A percentile compares a stretch with the other conserved stretches of the same genome.
These are phyloP conservation scores for California macrophylla DNA, from an alignment of 441 rosid genomes.

Conservation along the genomic window DNA sequence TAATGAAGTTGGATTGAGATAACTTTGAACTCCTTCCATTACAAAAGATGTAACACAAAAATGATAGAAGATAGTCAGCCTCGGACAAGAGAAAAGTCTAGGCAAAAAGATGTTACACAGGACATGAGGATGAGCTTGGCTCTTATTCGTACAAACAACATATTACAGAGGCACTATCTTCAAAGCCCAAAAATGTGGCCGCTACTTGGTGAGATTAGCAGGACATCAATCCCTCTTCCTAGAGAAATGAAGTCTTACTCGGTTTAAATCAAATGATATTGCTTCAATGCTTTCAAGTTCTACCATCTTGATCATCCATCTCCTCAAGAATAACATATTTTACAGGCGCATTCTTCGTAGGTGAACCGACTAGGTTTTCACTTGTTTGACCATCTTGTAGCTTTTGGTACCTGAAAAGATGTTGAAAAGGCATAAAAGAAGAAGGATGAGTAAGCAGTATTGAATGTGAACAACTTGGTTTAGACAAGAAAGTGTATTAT, in stretches of 20 bases:
- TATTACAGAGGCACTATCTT: not conserved
- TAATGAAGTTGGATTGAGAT: not conserved
- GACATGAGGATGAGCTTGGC: not conserved
- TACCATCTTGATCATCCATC: slow-evolving; percentile 50
- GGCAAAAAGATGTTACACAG: not conserved
- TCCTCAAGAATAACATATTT: slow-evolving; percentile 81
- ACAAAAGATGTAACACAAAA: not conserved
- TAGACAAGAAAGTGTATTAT: not conserved
- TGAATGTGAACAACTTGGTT: not conserved
- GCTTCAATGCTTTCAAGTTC: slow-evolving; percentile 20
- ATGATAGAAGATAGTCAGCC: not conserved
- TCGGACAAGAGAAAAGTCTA: not conserved
- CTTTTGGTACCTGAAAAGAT: slow-evolving; percentile 47
- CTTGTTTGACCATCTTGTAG: slow-evolving; percentile 40
- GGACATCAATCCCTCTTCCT: too few relatives aligned
- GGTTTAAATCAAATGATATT: not conserved
- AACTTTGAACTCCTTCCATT: not conserved
- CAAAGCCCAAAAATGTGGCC: not conserved
- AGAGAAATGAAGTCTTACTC: slow-evolving; percentile 17
- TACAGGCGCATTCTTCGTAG: slow-evolving; percentile 27
- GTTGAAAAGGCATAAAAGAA: not conserved
- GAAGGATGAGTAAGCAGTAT: not conserved
- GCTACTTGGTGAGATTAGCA: too few relatives aligned
- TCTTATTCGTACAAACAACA: not conserved
- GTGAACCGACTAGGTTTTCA: slow-evolving; percentile 24